These are phyloP conservation scores for Sarcomyxa edulis DNA, from an alignment of 768 basidiomycete genomes.

Conservation along the genomic window DNA sequence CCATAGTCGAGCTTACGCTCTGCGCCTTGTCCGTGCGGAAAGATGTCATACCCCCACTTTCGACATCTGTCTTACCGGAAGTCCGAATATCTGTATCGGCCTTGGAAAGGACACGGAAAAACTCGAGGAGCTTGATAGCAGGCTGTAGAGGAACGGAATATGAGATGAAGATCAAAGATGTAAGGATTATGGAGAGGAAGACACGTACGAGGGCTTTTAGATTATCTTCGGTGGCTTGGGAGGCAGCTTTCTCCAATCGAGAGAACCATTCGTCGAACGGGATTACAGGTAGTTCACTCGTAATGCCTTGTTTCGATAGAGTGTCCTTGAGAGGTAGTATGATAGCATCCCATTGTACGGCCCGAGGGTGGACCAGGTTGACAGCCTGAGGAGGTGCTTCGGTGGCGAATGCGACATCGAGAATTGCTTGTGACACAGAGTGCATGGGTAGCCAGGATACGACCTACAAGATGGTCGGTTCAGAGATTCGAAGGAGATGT, in stretches of 20 bases:
- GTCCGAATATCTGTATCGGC: constrained; percentile 9
- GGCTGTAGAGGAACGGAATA: constrained; percentile 17
- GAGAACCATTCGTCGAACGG: constrained; percentile 17
- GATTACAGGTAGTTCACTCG: constrained; percentile 11
- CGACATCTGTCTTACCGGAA: constrained; percentile 7
- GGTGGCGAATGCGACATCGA: constrained; percentile 22
- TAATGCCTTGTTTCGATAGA: not conserved
- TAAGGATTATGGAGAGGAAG: not conserved
- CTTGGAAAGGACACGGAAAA: no score
- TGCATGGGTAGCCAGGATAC: constrained; percentile 30
- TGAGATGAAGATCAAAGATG: not conserved
- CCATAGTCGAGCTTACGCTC: constrained; percentile 27
- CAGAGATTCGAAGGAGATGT: not conserved
- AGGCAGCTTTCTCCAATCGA: constrained; percentile 9
- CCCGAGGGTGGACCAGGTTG: constrained; percentile 31
- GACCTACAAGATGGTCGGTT: constrained; percentile 13
- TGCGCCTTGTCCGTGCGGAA: constrained; percentile 23
- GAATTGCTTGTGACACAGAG: constrained; percentile 18
- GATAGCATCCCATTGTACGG: constrained; percentile 22
- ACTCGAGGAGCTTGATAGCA: constrained; percentile 28
- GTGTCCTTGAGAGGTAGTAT: constrained; percentile 4
- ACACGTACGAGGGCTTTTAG: constrained; percentile 9
- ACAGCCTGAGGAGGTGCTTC: constrained; percentile 13
- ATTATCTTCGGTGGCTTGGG: constrained; percentile 7
- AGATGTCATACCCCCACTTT: constrained; percentile 17